phyloP scores from a whole-genome alignment of 2,329 filamentous ascomycete genomes.

The Colletotrichum viniferum region DNA sequence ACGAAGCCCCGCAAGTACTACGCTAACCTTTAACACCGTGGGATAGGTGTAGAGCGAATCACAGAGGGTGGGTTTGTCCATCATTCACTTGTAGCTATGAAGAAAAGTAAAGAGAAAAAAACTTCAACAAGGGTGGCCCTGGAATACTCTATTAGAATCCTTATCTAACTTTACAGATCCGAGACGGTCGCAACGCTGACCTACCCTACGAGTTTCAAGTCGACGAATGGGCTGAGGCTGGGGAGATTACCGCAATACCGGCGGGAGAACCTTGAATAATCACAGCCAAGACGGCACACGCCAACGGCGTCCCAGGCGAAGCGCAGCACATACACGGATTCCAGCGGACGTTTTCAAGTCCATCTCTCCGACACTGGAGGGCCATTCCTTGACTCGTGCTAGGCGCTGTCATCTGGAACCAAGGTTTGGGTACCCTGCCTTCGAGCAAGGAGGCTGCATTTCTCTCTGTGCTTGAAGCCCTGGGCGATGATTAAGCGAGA shows the following conservation, averaged over 20 bases:
- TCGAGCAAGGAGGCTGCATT: background rate
- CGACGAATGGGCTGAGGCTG: background rate
- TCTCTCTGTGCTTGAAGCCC: background rate
- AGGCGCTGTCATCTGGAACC: background rate
- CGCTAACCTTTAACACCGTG: no score
- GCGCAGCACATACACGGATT: background rate
- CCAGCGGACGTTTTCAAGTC: background rate
- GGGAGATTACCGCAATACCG: background rate
- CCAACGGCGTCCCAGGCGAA: background rate
- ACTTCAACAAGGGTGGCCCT: background rate
- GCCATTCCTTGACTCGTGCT: background rate
- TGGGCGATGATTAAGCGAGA: background rate
- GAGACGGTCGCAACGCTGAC: background rate
- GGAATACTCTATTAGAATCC: background rate
- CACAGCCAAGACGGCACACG: background rate
- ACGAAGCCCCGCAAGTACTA: no score
- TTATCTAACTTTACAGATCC: background rate
- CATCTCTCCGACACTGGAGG: background rate
- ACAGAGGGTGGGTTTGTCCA: background rate
- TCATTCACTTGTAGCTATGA: background rate
- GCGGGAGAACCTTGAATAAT: background rate
- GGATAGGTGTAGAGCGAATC: background rate
- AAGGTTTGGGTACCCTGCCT: background rate
- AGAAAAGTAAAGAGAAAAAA: background rate
- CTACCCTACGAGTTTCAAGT: background rate